A percentile compares a stretch with the other conserved stretches of the same genome.
phyloP scores from a whole-genome alignment of 139 green algal species.

The Chlamydomonas incerta region DNA sequence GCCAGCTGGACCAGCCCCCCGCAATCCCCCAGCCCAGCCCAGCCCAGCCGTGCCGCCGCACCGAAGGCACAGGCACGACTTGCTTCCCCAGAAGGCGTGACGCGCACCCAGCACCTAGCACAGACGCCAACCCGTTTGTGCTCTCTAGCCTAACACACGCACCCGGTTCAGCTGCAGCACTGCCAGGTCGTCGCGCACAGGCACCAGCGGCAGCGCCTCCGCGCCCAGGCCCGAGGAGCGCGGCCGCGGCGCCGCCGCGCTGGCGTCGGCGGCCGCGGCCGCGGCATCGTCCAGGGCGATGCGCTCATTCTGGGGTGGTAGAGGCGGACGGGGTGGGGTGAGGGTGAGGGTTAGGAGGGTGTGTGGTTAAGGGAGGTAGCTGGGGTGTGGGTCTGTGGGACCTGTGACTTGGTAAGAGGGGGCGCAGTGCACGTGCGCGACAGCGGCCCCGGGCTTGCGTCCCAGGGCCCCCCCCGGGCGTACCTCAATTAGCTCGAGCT shows the following conservation, averaged over 20 bases:
- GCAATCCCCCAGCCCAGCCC: no score
- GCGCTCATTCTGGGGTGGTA: constrained; percentile 9
- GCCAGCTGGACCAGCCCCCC: no score
- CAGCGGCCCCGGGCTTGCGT: neutral
- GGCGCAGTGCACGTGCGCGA: neutral
- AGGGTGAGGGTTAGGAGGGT: neutral
- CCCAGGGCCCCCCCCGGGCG: neutral
- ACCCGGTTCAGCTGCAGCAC: constrained; percentile 36
- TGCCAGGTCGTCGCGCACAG: constrained; percentile 24
- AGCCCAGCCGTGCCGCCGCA: no score
- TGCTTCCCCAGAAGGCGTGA: no score
- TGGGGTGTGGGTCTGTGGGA: no score
- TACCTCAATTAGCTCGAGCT: constrained; percentile 22
- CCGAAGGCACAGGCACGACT: no score
- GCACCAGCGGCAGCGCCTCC: constrained; percentile 20
- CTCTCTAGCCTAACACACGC: neutral
- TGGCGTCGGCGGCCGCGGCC: neutral
- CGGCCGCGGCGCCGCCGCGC: neutral
- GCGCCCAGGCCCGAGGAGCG: neutral
- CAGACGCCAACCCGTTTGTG: no score
- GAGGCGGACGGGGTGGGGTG: neutral
- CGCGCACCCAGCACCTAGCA: no score
- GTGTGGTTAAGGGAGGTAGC: no score
- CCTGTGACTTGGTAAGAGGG: no score
- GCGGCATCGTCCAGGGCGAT: neutral